Conservation (phyloP, 2,329 filamentous ascomycete species). For the Trichophyton rubrum region DNA sequence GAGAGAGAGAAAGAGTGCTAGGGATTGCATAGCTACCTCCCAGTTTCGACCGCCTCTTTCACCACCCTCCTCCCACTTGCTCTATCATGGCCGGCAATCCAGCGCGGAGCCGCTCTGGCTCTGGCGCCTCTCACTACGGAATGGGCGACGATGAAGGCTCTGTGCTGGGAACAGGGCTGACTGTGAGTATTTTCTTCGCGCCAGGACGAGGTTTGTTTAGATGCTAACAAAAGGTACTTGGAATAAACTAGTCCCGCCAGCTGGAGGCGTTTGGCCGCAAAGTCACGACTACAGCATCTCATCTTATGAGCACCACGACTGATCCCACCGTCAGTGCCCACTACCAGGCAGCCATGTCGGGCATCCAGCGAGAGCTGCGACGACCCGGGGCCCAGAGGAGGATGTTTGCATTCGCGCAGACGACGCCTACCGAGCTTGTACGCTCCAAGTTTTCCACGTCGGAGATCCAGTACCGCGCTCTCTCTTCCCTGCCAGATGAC, state of each 20-base stretch:
- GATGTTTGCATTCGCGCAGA: slow-evolving; percentile 82
- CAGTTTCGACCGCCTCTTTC: neutral
- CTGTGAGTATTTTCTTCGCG: slow-evolving; percentile 24
- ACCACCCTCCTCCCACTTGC: neutral
- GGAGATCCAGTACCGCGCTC: slow-evolving; percentile 87
- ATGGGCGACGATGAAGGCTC: slow-evolving; percentile 31
- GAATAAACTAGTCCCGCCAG: slow-evolving; percentile 56
- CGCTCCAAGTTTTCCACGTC: slow-evolving; percentile 77
- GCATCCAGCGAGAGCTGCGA: slow-evolving; percentile 79
- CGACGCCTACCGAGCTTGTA: slow-evolving; percentile 85
- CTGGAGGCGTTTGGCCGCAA: slow-evolving; percentile 89
- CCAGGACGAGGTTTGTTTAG: too few species aligned
- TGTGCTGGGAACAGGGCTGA: slow-evolving; percentile 37
- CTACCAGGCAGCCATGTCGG: slow-evolving; percentile 77
- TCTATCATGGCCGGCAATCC: slow-evolving; percentile 31
- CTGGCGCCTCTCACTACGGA: slow-evolving; percentile 25
- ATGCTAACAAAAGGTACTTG: too few species aligned
- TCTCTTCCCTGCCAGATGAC: slow-evolving; percentile 81
- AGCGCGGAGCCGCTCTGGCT: slow-evolving; percentile 35
- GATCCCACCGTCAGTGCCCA: slow-evolving; percentile 40
- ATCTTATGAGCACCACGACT: slow-evolving; percentile 61
- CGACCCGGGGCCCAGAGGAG: slow-evolving; percentile 73
- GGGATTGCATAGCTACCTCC: neutral
- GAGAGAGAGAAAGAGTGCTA: neutral
- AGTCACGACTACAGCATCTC: slow-evolving; percentile 82